phyloP scores from a whole-genome alignment of 2,329 filamentous ascomycete genomes.

The Metarhizium guizhouense region DNA sequence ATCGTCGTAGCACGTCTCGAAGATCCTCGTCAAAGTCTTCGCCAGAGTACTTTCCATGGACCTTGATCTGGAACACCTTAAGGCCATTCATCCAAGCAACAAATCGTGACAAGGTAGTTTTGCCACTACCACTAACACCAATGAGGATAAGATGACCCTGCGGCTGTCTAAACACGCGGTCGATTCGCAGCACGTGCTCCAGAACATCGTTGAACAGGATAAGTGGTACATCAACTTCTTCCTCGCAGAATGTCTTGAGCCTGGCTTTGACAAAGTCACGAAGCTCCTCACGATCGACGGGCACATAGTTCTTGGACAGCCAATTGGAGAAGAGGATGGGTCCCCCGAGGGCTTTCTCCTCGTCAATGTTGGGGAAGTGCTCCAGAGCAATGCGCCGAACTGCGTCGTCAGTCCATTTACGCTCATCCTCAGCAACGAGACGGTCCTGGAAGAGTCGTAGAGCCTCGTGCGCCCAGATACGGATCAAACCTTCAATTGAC shows the following conservation, averaged over 20 bases:
- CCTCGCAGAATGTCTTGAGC: constrained; percentile 96
- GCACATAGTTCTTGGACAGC: constrained; percentile 97
- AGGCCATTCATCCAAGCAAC: constrained; percentile 99
- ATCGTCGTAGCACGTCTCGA: constrained; percentile 82
- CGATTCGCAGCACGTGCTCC: constrained; percentile 95
- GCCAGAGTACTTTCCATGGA: constrained; percentile 94
- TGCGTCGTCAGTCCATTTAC: constrained; percentile 87
- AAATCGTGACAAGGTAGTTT: constrained; percentile 95
- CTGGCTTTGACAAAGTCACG: constrained; percentile 96
- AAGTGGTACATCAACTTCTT: constrained; percentile 96
- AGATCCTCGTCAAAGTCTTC: constrained; percentile 99
- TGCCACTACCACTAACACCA: constrained; percentile 95
- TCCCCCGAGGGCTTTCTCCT: constrained; percentile 77
- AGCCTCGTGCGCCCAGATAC: constrained; percentile 98
- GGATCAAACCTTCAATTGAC: constrained; percentile 80
- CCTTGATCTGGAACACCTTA: constrained; percentile 99
- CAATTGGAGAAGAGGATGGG: constrained; percentile 99
- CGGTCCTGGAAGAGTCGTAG: constrained; percentile 94
- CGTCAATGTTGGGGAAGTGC: constrained; percentile 91
- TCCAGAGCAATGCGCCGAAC: constrained; percentile 81
- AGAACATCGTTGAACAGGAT: constrained; percentile 99
- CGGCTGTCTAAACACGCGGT: constrained; percentile 95
- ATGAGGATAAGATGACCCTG: constrained; percentile 98
- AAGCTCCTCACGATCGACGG: constrained; percentile 88
- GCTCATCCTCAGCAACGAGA: constrained; percentile 87